A percentile compares a stretch with the other conserved stretches of the same genome.
Evolutionary conservation across 768 basidiomycete genomes (phyloP).

Genomic region (Mycena vitilis): DNA sequence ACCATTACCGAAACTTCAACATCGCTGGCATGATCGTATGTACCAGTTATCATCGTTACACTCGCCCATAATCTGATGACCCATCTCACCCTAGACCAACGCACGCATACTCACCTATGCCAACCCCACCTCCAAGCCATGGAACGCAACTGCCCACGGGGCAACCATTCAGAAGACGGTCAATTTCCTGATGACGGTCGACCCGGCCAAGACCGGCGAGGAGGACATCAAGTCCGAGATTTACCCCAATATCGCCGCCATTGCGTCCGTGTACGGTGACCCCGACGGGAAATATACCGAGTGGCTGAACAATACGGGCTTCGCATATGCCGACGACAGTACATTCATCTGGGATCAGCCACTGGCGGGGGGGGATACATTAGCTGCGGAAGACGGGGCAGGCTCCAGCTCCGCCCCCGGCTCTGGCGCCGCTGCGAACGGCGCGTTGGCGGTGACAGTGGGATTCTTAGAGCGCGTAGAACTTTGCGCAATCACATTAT

Average conservation of each 20-base stretch:
- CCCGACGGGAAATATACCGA: conserved; percentile 62
- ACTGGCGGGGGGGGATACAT: conserved; percentile 37
- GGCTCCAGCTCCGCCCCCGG: too few species aligned
- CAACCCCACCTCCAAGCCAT: conserved; percentile 54
- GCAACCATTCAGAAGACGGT: conserved; percentile 71
- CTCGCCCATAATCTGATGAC: neutral
- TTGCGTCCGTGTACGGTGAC: conserved; percentile 70
- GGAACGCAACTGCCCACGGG: conserved; percentile 60
- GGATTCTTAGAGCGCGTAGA: too few species aligned
- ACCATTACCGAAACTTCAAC: conserved; percentile 78
- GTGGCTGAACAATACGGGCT: conserved; percentile 55
- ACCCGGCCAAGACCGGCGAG: conserved; percentile 48
- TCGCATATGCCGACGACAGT: conserved; percentile 55
- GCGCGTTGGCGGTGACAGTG: too few species aligned
- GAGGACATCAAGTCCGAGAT: conserved; percentile 57
- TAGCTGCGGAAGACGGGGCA: too few species aligned
- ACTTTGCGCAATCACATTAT: too few species aligned
- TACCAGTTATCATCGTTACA: neutral
- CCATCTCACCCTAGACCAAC: conserved; percentile 56
- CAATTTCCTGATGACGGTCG: conserved; percentile 66
- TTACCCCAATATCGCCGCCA: conserved; percentile 67
- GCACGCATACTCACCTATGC: conserved; percentile 64
- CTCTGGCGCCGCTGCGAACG: too few species aligned
- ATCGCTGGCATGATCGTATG: conserved; percentile 75
- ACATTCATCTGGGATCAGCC: conserved; percentile 70